Evolutionary conservation across 2,329 filamentous ascomycete genomes (phyloP), one percentile per base, ranked within the genome.

Genomic region (Diplodia seriata): DNA sequence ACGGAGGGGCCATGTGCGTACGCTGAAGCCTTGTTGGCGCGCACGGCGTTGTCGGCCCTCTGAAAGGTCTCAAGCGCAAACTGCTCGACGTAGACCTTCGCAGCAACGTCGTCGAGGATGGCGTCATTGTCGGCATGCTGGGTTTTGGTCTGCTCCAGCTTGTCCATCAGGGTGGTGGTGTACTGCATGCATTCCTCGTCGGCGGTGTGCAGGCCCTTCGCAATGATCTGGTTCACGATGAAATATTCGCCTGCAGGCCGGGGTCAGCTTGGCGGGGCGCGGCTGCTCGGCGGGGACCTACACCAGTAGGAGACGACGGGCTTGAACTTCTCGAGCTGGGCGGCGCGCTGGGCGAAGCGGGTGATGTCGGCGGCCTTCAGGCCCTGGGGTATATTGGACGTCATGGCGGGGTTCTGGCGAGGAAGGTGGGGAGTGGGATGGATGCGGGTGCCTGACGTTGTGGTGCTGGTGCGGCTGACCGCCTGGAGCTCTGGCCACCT

Each of bases 221-320:
- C 85, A 15, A 99, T 88, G 72, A 99, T 96, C 76, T 96, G 92
- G 75, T 98, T 93, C 56, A 97, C 91, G 31, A 95, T 92, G 85
- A 92, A 95, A 79, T 95, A 97, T 76, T 96, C 90, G 78, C 91
- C 92, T 95, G 69, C 65, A 67, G 49, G 70, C 73, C 71, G 72
- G 72, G 26, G 72, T 69, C 66, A 71, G 68, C 67, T 63, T 18
- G 57, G 49, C 20, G n/a, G 38, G 40, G 14, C 65, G 26, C 14
- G 36, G 53, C 38, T 51, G 43, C 11, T 18, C 1, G 62, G 63
- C 56, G 57, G 57, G 26, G 56, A 51, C 90, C 76, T 86, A 97
- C 94, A 95, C 93, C 94, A 98, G 80, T 98, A 99, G 70, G 94
- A 86, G 72, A 98, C 87, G 69, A 95, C 92, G 9, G 95, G 95